Base-by-base conservation (phyloP, 345 rosid species). In the Salix suchowensis region DNA sequence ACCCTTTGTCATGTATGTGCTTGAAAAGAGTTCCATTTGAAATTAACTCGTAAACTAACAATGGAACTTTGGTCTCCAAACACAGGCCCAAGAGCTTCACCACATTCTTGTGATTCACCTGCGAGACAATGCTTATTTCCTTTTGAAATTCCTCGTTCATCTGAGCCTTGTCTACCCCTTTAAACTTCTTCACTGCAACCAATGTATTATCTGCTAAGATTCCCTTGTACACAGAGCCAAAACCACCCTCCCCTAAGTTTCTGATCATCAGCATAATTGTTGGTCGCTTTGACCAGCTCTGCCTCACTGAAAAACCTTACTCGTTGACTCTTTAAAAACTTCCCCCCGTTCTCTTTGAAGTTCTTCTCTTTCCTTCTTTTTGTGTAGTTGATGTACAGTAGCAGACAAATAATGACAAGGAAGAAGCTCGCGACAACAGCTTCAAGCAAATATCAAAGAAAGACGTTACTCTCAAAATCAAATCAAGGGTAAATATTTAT, bases 81-180 rank as follows among this genome's bases (percentile, higher is more conserved):
- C 87, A 79, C 34, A 84, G n/a, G 8, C 87, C 87, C 40, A 82
- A 71, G 12, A 84, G 60, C 66, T 76, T 78, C 5, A 84, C 86
- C 7, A 84, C 83, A 71, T 84, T 84, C 46, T 50, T 84, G 36
- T 80, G 86, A 42, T 84, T 78, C 0, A 84, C 75, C 23, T 78
- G 84, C 23, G 78, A 84, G 54, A 80, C 75, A 39, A 75, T 65
- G 6, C 68, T 58, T 24, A 83, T 77, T 75, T 83, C 84, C 1
- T 52, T 75, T n/a, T 80, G 68, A 68, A 60, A 80, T 40, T 83
- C 83, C 5, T 80, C 64, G 19, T 74, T 71, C 13, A 76, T 67
- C 28, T 70, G 78, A 8, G 61, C 39, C 60, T 75, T 74, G 11
- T 75, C 67, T 66, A 28, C 18, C 30, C 40, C 72, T 18, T 75